Percentiles rank a stretch among this genome's conserved stretches.
phyloP scores from a whole-genome alignment of 371 early-diverging fungal species.

The Zychaea mexicana region DNA sequence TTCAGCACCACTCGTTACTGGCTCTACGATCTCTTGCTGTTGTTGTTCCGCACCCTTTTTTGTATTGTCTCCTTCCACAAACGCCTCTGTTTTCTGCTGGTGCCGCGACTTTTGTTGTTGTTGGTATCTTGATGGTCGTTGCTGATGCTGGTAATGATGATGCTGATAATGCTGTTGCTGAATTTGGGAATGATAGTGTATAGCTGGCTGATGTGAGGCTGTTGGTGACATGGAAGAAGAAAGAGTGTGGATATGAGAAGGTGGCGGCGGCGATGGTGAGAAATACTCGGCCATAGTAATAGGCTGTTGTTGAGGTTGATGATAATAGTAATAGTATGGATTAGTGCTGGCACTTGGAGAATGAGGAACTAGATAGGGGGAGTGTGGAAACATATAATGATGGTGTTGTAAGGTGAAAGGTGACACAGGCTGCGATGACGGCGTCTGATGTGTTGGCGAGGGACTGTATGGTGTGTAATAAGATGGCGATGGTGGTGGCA shows the following conservation, averaged over 20 bases:
- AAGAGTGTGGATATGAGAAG: not conserved
- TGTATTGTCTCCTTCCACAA: not conserved
- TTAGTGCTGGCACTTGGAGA: not conserved
- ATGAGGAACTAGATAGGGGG: not conserved
- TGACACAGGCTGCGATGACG: constrained; percentile 8
- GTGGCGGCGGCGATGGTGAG: not conserved
- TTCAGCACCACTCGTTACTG: too few relatives aligned
- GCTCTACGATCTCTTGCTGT: too few relatives aligned
- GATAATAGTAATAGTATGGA: not conserved
- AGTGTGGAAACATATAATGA: constrained; percentile 4
- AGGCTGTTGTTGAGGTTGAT: constrained; percentile 4
- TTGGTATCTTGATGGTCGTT: not conserved
- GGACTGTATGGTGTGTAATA: not conserved
- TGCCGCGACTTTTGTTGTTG: constrained; percentile 1
- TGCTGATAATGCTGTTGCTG: constrained; percentile 2
- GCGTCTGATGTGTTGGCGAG: constrained; percentile 13
- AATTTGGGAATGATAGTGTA: too few relatives aligned
- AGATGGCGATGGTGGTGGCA: not conserved
- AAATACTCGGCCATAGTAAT: not conserved
- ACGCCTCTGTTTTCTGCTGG: constrained; percentile 5
- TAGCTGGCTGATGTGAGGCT: too few relatives aligned
- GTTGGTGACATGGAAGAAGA: not conserved
- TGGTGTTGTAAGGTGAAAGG: constrained; percentile 8
- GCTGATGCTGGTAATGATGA: constrained; percentile 4
- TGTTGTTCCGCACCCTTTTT: not conserved